Base-by-base conservation (phyloP, 805 yeast species). In the Nakazawaea molendinolei region DNA sequence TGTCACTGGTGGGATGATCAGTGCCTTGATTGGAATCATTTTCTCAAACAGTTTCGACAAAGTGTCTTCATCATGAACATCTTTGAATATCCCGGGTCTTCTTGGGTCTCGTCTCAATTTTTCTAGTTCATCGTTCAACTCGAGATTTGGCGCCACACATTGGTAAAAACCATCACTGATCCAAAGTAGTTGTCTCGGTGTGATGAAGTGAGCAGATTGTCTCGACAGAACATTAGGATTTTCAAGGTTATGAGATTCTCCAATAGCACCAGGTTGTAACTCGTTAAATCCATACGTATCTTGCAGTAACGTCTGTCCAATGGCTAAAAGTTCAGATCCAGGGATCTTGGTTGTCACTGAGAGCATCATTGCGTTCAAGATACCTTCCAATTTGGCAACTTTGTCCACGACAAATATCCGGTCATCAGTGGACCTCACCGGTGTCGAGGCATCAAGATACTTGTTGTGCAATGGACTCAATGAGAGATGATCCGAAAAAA, bases 311-410 rank as follows among this genome's bases (percentile, higher is more conserved):
- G 6, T 7, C 52, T 76, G 72, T 2, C 84, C 85, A 22, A 83
- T 50, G 90, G 90, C 81, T 47, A 79, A 74, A 45, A 82, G 61
- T 50, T 83, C 92, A 44, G 82, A 81, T 44, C 80, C 90, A 28
- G 82, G 82, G 8, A 80, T 67, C 13, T 77, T 68, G 1, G 72
- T 61, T 0, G 64, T 53, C 18, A 69, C 52, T 40, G 68, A 71
- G 39, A 69, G 41, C n/a, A 56, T 46, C 8, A 60, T 53, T 3
- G 76, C 61, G 39, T 66, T 56, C 20, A 76, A 43, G 4, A 71
- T 49, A 3, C 78, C 69, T 39, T 62, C 55, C 34, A 71, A 69
- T 46, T 78, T 83, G 15, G 57, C 50, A 26, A 54, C 52, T 33
- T 67, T 69, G 44, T 76, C 67, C 12, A 74, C 56, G 1, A 61